Conservation (phyloP, 306 rosid species). For the Acacia acuminata region DNA sequence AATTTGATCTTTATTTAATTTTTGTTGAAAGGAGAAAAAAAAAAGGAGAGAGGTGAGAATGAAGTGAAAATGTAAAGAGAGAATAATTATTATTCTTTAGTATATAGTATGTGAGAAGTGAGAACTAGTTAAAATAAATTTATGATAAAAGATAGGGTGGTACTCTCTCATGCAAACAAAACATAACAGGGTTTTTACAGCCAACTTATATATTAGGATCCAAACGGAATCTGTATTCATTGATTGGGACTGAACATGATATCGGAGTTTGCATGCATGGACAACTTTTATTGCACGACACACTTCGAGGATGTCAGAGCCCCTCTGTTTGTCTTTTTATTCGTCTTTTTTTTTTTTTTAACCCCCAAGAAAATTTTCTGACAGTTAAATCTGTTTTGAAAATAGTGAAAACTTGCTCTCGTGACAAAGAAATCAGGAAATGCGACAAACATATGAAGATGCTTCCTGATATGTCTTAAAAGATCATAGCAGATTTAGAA, state of each 20-base stretch:
- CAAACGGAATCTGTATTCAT: neutral
- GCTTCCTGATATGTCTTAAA: neutral
- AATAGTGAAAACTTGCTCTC: conserved; percentile 1
- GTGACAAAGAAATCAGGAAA: neutral
- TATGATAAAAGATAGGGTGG: too few relatives aligned
- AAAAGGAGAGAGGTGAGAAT: too few relatives aligned
- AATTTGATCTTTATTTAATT: too few relatives aligned
- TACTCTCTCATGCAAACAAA: neutral
- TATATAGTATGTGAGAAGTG: too few relatives aligned
- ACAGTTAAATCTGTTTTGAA: neutral
- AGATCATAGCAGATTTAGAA: neutral
- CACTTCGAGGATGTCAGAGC: neutral
- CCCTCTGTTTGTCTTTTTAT: neutral
- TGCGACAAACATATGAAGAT: neutral
- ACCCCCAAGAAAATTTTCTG: neutral
- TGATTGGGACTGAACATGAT: neutral
- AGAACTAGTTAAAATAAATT: too few relatives aligned
- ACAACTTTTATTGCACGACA: neutral
- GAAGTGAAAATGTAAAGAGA: too few relatives aligned
- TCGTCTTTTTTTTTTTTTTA: neutral
- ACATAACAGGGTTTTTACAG: neutral
- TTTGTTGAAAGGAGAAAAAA: too few relatives aligned
- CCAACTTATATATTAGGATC: neutral
- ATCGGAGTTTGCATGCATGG: conserved; percentile 6
- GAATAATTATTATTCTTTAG: too few relatives aligned